Evolutionary conservation across 192 early-diverging fungal genomes (phyloP).

Genomic region (Backusella psychrophila): DNA sequence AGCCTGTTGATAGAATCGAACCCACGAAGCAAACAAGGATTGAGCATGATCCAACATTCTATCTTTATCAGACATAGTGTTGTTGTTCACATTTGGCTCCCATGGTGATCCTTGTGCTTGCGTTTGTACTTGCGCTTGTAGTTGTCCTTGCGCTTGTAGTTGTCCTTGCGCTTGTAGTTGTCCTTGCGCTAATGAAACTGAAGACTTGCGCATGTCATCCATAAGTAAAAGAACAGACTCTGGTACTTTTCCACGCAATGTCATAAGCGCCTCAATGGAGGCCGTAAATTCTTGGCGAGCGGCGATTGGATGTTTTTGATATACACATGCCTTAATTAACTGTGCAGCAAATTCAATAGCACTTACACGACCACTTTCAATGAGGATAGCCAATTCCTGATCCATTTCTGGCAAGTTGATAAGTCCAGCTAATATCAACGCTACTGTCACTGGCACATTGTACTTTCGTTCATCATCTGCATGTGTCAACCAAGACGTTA

Average conservation of each 20-base stretch:
- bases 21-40: conserved; percentile 79
- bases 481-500: conserved; percentile 89
- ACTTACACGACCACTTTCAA: conserved; percentile 69
- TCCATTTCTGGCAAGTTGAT: conserved; percentile 84
- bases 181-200: conserved; percentile 6
- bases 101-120: background rate
- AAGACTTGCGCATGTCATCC: conserved; percentile 69
- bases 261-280: conserved; percentile 73
- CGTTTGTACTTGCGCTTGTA: conserved; percentile 33
- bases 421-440: conserved; percentile 78
- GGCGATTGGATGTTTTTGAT: conserved; percentile 52
- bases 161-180: conserved; percentile 30
- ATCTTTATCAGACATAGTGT: conserved; percentile 36
- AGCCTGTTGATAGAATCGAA: conserved; percentile 67
- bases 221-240: conserved; percentile 53
- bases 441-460: conserved; percentile 80
- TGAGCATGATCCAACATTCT: conserved; percentile 60
- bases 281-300: conserved; percentile 60
- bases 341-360: conserved; percentile 77
- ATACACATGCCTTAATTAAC: conserved; percentile 69
- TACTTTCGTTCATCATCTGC: conserved; percentile 94
- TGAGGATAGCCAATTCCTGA: conserved; percentile 77
- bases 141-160: conserved; percentile 30
- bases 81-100: background rate
- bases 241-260: conserved; percentile 59